Conservation (phyloP, 768 basidiomycete species). For the Strobilomyces dryophilus region DNA sequence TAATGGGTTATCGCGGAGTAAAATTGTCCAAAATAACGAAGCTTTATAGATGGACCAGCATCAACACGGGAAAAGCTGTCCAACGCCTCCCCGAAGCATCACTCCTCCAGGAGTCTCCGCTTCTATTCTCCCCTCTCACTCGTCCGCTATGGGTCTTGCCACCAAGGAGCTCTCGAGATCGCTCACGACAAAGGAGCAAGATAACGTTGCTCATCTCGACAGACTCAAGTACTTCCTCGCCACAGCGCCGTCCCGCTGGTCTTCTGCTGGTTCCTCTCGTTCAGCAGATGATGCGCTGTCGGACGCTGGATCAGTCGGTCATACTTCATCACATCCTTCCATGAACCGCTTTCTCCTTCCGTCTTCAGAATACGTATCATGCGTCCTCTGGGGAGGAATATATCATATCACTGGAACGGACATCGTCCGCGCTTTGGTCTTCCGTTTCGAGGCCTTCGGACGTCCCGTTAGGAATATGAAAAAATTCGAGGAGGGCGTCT, state of each 20-base stretch:
- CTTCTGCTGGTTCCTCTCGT: conserved; percentile 31
- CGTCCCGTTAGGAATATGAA: conserved; percentile 90
- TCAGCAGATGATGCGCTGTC: conserved; percentile 13
- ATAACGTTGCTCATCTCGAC: conserved; percentile 71
- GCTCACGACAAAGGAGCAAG: conserved; percentile 60
- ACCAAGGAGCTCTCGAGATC: conserved; percentile 38
- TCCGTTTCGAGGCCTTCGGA: conserved; percentile 90
- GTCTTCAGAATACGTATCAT: conserved; percentile 82
- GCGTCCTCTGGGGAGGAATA: conserved; percentile 87
- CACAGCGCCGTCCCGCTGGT: conserved; percentile 78
- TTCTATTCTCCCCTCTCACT: conserved; percentile 9
- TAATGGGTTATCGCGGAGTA: conserved; percentile 24
- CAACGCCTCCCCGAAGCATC: conserved; percentile 10
- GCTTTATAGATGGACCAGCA: conserved; percentile 24
- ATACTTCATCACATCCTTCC: conserved; percentile 63
- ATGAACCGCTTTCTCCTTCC: conserved; percentile 88
- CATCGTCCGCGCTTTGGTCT: conserved; percentile 92
- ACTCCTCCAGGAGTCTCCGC: conserved; percentile 10
- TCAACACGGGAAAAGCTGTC: conserved; percentile 18
- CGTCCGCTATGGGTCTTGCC: conserved; percentile 25
- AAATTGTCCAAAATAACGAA: conserved; percentile 13
- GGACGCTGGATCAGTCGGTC: conserved; percentile 28
- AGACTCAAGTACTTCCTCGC: conserved; percentile 86
- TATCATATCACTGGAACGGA: conserved; percentile 97
- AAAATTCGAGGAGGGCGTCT: conserved; percentile 97